Conservation (phyloP, 768 basidiomycete species). For the Agaricus subrufescens region DNA sequence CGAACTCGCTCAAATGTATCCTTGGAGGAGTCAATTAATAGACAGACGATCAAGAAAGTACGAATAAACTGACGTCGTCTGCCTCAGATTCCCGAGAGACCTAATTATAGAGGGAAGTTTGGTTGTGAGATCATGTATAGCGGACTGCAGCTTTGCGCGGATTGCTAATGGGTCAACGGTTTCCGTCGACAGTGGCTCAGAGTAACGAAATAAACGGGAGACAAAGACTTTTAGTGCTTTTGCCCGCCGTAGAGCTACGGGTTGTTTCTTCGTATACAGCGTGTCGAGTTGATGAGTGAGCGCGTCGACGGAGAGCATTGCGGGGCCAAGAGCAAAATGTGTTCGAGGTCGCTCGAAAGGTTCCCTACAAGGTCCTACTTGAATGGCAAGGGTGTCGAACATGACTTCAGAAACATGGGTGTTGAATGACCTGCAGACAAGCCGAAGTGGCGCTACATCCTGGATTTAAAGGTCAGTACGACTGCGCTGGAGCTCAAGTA, state of each 20-base stretch:
- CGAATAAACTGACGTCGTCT: slow-evolving; percentile 1
- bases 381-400: slow-evolving; percentile 3
- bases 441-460: background rate
- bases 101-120: slow-evolving; percentile 1
- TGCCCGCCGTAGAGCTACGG: background rate
- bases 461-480: background rate
- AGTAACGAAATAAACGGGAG: background rate
- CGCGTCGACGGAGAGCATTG: background rate
- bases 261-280: background rate
- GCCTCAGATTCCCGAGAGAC: slow-evolving; percentile 1
- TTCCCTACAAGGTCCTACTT: background rate
- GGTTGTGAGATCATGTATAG: background rate
- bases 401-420: background rate
- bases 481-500: background rate
- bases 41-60: background rate
- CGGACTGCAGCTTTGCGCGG: background rate
- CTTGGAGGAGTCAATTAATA: background rate
- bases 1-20: background rate
- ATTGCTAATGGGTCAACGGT: background rate
- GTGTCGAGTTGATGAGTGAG: slow-evolving; percentile 1
- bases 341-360: background rate
- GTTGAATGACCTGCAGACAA: slow-evolving; percentile 2
- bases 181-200: background rate
- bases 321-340: background rate
- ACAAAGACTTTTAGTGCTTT: slow-evolving; percentile 3